A percentile compares a stretch with the other conserved stretches of the same genome.
Evolutionary conservation across 2,329 filamentous ascomycete genomes (phyloP).

Genomic region (Colletotrichum nymphaeae): DNA sequence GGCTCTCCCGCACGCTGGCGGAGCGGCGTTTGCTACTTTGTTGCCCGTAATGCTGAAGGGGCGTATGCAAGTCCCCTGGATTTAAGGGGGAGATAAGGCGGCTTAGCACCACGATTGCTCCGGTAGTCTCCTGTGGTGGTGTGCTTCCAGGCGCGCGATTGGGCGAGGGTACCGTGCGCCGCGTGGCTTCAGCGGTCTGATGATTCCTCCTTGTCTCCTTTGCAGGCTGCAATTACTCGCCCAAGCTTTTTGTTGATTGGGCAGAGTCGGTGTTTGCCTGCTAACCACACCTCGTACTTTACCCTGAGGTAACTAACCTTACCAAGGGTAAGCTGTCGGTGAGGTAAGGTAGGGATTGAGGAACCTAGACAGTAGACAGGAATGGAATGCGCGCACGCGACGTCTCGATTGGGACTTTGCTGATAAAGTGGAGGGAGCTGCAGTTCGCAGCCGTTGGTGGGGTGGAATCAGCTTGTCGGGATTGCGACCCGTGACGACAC

Average conservation of each 20-base stretch:
- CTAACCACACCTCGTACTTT: background rate
- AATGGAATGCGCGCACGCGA: constrained; percentile 25
- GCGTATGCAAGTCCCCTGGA: constrained; percentile 7
- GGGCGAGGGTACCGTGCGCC: constrained; percentile 14
- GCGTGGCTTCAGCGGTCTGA: constrained; percentile 15
- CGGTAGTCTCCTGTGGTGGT: background rate
- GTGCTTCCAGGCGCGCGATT: constrained; percentile 5
- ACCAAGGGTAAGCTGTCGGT: too few relatives aligned
- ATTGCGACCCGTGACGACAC: constrained; percentile 1
- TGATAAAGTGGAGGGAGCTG: background rate
- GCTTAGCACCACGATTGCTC: background rate
- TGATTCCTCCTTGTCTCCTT: background rate
- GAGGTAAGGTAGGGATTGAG: too few relatives aligned
- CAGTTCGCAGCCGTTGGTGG: background rate
- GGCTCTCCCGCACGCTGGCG: background rate
- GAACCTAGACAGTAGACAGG: background rate
- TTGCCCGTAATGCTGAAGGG: background rate
- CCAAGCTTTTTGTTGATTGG: constrained; percentile 7
- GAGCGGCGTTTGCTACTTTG: background rate
- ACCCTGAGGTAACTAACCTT: too few relatives aligned
- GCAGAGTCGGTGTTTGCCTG: background rate
- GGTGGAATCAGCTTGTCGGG: background rate
- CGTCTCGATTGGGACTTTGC: background rate
- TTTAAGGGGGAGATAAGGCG: constrained; percentile 28
- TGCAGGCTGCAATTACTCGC: background rate